Evolutionary conservation across 1,139 yeast species (phyloP).

Genomic region (Lipomyces yarrowii): DNA sequence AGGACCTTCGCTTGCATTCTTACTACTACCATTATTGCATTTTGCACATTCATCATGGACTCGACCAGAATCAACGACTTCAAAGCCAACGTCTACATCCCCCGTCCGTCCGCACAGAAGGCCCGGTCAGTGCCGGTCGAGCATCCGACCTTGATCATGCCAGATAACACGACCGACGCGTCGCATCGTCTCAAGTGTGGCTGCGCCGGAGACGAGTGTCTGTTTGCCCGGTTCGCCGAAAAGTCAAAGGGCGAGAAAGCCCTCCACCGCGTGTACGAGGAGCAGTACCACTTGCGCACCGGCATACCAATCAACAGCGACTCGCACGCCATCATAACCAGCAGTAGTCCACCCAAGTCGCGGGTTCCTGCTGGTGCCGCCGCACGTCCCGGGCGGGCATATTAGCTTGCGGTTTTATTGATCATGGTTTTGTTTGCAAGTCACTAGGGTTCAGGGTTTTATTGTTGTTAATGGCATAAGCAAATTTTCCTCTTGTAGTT

Average conservation of each 20-base stretch:
- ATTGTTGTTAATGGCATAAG: too few species aligned
- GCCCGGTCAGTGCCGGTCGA: conserved; percentile 46
- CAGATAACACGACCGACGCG: conserved; percentile 50
- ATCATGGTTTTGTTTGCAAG: too few species aligned
- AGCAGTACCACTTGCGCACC: conserved; percentile 23
- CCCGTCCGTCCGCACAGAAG: conserved; percentile 39
- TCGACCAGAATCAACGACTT: conserved; percentile 46
- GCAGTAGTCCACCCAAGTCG: not conserved
- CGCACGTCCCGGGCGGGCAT: not conserved
- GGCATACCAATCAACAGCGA: conserved; percentile 1
- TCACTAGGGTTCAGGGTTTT: too few species aligned
- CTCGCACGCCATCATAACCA: not conserved
- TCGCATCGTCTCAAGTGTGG: conserved; percentile 52
- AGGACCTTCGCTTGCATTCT: too few species aligned
- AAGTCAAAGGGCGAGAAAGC: conserved; percentile 29
- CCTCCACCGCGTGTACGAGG: conserved; percentile 26
- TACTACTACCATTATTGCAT: too few species aligned
- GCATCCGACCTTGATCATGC: conserved; percentile 54
- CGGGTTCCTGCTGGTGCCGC: not conserved
- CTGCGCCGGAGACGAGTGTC: conserved; percentile 52
- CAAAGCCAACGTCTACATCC: conserved; percentile 51
- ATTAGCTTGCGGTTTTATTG: not conserved
- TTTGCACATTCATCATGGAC: conserved; percentile 44
- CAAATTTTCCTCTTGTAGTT: too few species aligned
- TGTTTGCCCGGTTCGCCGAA: conserved; percentile 47